Evolutionary conservation across 192 early-diverging fungal species (phyloP).

Genomic region (Polychytrium aggregatum): DNA sequence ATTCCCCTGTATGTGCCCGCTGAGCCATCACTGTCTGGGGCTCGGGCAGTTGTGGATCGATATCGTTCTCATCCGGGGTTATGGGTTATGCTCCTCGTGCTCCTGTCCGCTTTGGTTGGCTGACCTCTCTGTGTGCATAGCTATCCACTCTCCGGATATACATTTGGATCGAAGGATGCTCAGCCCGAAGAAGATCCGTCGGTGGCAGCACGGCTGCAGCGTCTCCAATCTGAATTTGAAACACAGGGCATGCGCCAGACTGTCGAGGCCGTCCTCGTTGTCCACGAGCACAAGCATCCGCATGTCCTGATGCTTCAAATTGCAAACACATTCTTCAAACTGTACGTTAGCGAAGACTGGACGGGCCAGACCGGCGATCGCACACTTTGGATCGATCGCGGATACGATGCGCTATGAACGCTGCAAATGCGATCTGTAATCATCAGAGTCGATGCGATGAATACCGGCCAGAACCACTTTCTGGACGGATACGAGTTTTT

Average conservation of each 20-base stretch:
- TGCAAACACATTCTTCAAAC: conserved; percentile 59
- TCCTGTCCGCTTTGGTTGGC: too few relatives aligned
- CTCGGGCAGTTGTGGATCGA: too few relatives aligned
- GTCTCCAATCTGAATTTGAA: conserved; percentile 55
- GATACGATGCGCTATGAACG: not conserved
- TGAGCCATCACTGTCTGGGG: too few relatives aligned
- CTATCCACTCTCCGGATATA: conserved; percentile 42
- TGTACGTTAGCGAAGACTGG: conserved; percentile 31
- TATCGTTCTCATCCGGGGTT: too few relatives aligned
- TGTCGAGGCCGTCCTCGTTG: conserved; percentile 62
- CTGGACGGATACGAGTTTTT: too few relatives aligned
- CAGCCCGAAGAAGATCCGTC: conserved; percentile 56
- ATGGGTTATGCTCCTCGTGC: too few relatives aligned
- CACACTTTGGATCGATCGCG: not conserved
- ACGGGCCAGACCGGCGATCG: not conserved
- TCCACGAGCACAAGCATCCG: conserved; percentile 70
- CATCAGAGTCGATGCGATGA: too few relatives aligned
- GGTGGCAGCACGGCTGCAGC: conserved; percentile 42
- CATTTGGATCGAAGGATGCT: conserved; percentile 62
- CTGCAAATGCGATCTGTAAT: not conserved
- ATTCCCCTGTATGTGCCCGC: too few relatives aligned
- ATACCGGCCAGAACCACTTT: too few relatives aligned
- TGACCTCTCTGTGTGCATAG: too few relatives aligned
- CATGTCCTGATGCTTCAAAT: conserved; percentile 71
- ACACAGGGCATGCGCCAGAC: conserved; percentile 51